Base-by-base conservation (phyloP, 148 eudicot species). In the Fagopyrum tataricum region DNA sequence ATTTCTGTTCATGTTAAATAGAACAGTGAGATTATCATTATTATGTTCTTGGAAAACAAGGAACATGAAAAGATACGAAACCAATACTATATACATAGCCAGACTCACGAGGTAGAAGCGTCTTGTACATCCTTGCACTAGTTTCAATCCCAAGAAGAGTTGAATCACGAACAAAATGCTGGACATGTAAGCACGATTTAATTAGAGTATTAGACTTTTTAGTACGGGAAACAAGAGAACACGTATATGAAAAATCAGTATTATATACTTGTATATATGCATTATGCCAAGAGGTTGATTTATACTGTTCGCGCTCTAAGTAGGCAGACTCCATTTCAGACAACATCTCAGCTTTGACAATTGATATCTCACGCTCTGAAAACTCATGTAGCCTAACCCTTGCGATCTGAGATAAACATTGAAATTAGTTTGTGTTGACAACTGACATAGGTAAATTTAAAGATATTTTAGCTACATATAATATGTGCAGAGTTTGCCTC, bases 311-410 rank as follows among this genome's bases (percentile, higher is more conserved):
- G 44, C 95, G 89, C 80, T 90, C 96, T 75, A 92, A 76, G 84
- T 83, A 92, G 47, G 91, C 86, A 82, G 96, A 92, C 79, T 92
- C 97, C 56, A 92, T 90, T 66, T 86, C 97, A 26, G 97, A 84
- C 89, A 92, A 79, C 64, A 88, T 75, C 71, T 80, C 73, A 53
- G 95, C 88, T 23, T 89, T 82, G 26, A 82, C 86, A 51, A 87
- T 76, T 44, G 89, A 82, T 76, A 88, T 82, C 77, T 92, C 97
- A 51, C 89, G 88, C 52, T 92, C 97, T 73, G 97, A 85, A 82
- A 92, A 92, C 73, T 83, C 86, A 73, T 90, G 87, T 15, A 84
- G 46, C 39, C 92, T 83, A 76, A 88, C 82, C 76, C 91, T 85
- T 12, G 91, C 86, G 61, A 92, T 80, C 97, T 92, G 87, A 31